phyloP scores from a whole-genome alignment of 2,329 filamentous ascomycete species.

The Verticillium tricorpus region DNA sequence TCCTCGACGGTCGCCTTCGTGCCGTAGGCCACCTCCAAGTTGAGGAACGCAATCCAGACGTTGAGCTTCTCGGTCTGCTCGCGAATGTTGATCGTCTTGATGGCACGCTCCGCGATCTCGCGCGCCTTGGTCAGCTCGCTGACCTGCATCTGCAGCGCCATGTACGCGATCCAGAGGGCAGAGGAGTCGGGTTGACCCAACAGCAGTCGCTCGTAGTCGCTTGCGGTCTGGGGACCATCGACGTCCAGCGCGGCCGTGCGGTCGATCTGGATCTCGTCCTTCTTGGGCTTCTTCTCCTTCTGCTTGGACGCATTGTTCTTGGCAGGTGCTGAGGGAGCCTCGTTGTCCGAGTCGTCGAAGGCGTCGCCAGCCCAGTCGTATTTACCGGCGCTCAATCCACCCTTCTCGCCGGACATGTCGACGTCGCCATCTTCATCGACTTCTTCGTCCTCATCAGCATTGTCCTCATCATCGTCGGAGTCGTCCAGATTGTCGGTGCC shows the following conservation, averaged over 20 bases:
- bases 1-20: slow-evolving; percentile 77
- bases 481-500: slow-evolving; percentile 35
- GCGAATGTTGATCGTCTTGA: slow-evolving; percentile 84
- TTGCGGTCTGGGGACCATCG: slow-evolving; percentile 81
- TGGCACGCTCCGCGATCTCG: slow-evolving; percentile 83
- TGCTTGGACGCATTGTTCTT: slow-evolving; percentile 14
- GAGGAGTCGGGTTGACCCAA: slow-evolving; percentile 93
- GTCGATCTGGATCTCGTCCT: slow-evolving; percentile 77
- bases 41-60: slow-evolving; percentile 90
- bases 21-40: slow-evolving; percentile 88
- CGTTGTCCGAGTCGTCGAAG: slow-evolving; percentile 53
- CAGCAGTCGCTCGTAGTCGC: slow-evolving; percentile 90
- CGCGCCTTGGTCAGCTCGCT: slow-evolving; percentile 85
- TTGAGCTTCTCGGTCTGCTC: slow-evolving; percentile 93
- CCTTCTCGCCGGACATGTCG: slow-evolving; percentile 31
- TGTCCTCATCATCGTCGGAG: slow-evolving; percentile 26
- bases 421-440: slow-evolving; percentile 35
- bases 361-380: slow-evolving; percentile 84
- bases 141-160: slow-evolving; percentile 96
- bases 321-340: slow-evolving; percentile 23
- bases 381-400: slow-evolving; percentile 52
- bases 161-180: slow-evolving; percentile 90
- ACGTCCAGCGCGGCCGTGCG: slow-evolving; percentile 87
- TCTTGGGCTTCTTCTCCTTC: slow-evolving; percentile 72
- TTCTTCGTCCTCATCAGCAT: slow-evolving; percentile 36